A percentile compares a stretch with the other conserved stretches of the same genome.
These are phyloP conservation scores for Antitrichia curtipendula DNA, from an alignment of 225 moss, liverwort and hornwort species.

Conservation along the genomic window DNA sequence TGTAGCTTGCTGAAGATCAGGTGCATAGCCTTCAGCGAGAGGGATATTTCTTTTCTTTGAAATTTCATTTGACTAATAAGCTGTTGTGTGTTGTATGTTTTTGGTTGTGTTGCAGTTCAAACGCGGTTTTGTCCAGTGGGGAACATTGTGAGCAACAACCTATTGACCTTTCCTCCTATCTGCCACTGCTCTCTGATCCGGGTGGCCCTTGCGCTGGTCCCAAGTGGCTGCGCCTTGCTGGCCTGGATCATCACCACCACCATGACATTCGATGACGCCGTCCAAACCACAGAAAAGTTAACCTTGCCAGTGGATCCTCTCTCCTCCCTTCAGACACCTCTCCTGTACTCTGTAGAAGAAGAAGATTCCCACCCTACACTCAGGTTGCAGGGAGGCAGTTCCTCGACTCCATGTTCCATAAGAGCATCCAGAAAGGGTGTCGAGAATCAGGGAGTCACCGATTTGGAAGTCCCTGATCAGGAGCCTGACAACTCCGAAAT, in stretches of 20 bases:
- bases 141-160: neutral
- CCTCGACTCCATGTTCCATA: conserved; percentile 4
- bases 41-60: too few relatives aligned
- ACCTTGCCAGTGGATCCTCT: neutral
- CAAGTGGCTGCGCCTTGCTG: conserved; percentile 61
- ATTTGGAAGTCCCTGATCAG: neutral
- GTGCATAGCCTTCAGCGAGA: neutral
- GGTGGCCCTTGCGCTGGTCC: conserved; percentile 58
- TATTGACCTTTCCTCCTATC: conserved; percentile 33
- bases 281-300: neutral
- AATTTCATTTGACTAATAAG: neutral
- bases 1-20: neutral
- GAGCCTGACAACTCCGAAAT: conserved; percentile 4
- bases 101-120: conserved; percentile 10
- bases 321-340: conserved; percentile 14
- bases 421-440: neutral
- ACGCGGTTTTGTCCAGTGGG: conserved; percentile 19
- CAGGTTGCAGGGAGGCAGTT: neutral
- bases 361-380: neutral
- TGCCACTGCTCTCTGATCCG: conserved; percentile 68
- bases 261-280: conserved; percentile 38
- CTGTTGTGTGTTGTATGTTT: neutral
- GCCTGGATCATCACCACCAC: conserved; percentile 58
- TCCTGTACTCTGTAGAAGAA: conserved; percentile 7
- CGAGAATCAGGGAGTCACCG: neutral